These are phyloP conservation scores for Fraxinus greggii DNA, from an alignment of 305 asterid species.

Conservation along the genomic window DNA sequence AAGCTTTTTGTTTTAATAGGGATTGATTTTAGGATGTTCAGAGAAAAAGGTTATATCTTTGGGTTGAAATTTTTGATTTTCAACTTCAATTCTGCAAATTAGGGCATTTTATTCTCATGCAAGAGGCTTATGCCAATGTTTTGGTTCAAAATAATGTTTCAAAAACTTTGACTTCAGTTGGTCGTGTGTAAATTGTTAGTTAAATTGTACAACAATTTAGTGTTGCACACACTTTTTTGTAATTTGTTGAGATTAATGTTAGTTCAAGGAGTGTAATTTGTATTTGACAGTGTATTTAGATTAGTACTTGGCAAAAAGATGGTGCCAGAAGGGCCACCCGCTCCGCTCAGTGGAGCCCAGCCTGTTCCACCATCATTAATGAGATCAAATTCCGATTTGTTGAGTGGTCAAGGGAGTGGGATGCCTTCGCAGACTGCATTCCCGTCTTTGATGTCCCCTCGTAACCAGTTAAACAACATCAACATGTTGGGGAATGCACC, in stretches of 20 bases:
- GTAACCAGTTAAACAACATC: background rate
- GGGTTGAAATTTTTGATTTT: slow-evolving; percentile 18
- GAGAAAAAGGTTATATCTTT: slow-evolving; percentile 9
- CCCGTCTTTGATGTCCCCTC: slow-evolving; percentile 54
- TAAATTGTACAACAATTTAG: background rate
- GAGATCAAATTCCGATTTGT: background rate
- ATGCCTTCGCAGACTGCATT: slow-evolving; percentile 25
- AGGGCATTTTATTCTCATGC: slow-evolving; percentile 8
- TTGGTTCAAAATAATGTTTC: slow-evolving; percentile 24
- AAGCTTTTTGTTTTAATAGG: slow-evolving; percentile 35
- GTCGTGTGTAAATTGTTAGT: slow-evolving; percentile 22
- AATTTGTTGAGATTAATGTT: slow-evolving; percentile 46
- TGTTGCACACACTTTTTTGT: background rate
- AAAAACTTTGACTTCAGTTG: slow-evolving; percentile 19
- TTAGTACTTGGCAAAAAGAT: slow-evolving; percentile 23
- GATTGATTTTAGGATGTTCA: slow-evolving; percentile 16
- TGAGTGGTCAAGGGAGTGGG: background rate
- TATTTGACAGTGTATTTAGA: slow-evolving; percentile 52
- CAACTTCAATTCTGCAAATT: slow-evolving; percentile 26
- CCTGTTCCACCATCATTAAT: background rate
- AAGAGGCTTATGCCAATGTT: slow-evolving; percentile 26
- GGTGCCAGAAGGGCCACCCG: slow-evolving; percentile 69
- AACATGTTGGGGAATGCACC: slow-evolving; percentile 11
- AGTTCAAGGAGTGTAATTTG: slow-evolving; percentile 28
- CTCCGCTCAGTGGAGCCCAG: slow-evolving; percentile 46